Evolutionary conservation across 164 flowering plant genomes (phyloP).

Genomic region (Euptelea pleiosperma): DNA sequence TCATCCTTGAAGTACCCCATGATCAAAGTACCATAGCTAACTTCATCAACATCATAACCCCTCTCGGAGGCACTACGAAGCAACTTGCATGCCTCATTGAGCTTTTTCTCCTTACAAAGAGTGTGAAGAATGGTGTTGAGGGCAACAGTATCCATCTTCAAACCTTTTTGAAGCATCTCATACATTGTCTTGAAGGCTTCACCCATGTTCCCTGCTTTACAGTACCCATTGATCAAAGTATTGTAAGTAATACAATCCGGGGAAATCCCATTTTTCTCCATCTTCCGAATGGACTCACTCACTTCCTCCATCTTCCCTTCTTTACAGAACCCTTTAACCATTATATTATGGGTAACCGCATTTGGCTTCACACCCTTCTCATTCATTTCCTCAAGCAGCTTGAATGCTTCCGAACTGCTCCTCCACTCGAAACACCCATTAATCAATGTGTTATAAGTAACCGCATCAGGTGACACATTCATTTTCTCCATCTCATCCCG

Average conservation of each 20-base stretch:
- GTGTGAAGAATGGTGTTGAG: slow-evolving; percentile 54
- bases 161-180: slow-evolving; percentile 54
- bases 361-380: slow-evolving; percentile 48
- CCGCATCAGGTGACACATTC: slow-evolving; percentile 55
- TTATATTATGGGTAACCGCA: slow-evolving; percentile 45
- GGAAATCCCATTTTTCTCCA: slow-evolving; percentile 54
- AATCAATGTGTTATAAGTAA: slow-evolving; percentile 73
- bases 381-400: slow-evolving; percentile 50
- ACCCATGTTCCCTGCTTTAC: slow-evolving; percentile 51
- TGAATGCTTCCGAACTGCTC: slow-evolving; percentile 33
- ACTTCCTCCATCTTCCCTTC: slow-evolving; percentile 67
- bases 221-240: slow-evolving; percentile 61
- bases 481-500: slow-evolving; percentile 55
- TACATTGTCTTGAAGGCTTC: slow-evolving; percentile 59
- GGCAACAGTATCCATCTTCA: slow-evolving; percentile 59
- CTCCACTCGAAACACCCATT: slow-evolving; percentile 49
- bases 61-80: slow-evolving; percentile 37
- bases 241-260: slow-evolving; percentile 65
- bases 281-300: slow-evolving; percentile 25
- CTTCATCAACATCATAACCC: slow-evolving; percentile 62
- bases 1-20: slow-evolving; percentile 48
- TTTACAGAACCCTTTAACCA: slow-evolving; percentile 56
- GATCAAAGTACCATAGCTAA: slow-evolving; percentile 76
- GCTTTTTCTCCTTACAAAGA: slow-evolving; percentile 53
- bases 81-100: slow-evolving; percentile 49